Percentiles rank a stretch among this genome's conserved stretches.
Evolutionary conservation across 2,329 filamentous ascomycete genomes (phyloP).

Genomic region (Aureobasidium sp.): DNA sequence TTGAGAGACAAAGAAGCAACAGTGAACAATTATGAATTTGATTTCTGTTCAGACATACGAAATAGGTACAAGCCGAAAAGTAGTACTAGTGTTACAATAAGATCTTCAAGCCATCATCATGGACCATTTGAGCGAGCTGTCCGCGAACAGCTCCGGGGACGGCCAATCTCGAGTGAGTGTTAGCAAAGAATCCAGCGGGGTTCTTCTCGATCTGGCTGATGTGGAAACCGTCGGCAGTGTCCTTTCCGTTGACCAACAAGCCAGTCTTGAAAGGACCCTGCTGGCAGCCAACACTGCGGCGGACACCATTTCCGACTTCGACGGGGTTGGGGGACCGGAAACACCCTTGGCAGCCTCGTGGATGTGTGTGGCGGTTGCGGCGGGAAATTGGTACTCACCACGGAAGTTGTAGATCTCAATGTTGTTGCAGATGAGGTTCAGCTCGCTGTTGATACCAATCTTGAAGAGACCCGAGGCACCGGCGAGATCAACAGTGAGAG

Average conservation of each 20-base stretch:
- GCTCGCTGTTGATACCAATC: slow-evolving; percentile 43
- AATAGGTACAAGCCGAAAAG: neutral
- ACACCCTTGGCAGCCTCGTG: slow-evolving; percentile 41
- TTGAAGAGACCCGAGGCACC: slow-evolving; percentile 43
- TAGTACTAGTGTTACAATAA: neutral
- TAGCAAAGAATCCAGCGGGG: slow-evolving; percentile 44
- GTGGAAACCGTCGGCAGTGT: slow-evolving; percentile 41
- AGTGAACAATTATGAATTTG: no score
- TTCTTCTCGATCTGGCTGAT: slow-evolving; percentile 44
- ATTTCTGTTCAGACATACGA: neutral
- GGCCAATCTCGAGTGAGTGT: slow-evolving; percentile 43
- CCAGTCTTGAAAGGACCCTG: slow-evolving; percentile 38
- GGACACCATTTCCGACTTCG: slow-evolving; percentile 27
- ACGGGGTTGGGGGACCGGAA: slow-evolving; percentile 45
- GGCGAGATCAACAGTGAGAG: slow-evolving; percentile 32
- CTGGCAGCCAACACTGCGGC: slow-evolving; percentile 36
- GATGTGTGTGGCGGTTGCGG: slow-evolving; percentile 47
- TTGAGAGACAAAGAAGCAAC: no score
- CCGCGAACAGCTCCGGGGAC: slow-evolving; percentile 45
- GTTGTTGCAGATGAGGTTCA: slow-evolving; percentile 40
- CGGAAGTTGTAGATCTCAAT: slow-evolving; percentile 43
- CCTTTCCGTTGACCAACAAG: slow-evolving; percentile 31
- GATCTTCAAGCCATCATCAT: neutral
- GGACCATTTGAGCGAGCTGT: slow-evolving; percentile 30
- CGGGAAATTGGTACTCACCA: slow-evolving; percentile 43